phyloP scores from a whole-genome alignment of 768 basidiomycete species.

The Agaricus sinodeliciosus region DNA sequence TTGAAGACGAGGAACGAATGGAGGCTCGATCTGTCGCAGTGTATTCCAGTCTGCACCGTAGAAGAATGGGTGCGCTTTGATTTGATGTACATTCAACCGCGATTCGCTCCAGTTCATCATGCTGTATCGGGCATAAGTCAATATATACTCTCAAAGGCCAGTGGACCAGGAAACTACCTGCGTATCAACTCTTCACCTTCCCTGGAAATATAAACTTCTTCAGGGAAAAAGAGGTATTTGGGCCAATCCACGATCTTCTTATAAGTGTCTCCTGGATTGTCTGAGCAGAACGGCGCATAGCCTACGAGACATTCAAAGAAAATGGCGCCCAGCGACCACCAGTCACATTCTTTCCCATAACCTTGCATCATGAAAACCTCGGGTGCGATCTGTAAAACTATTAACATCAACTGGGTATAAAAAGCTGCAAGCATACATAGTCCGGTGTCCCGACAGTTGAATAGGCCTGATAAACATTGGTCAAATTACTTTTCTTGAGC shows the following conservation, averaged over 20 bases:
- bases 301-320: constrained; percentile 99
- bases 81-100: constrained; percentile 74
- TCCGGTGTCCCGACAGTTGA: constrained; percentile 76
- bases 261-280: constrained; percentile 96
- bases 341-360: constrained; percentile 98
- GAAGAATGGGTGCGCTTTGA: constrained; percentile 93
- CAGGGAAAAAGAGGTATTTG: constrained; percentile 86
- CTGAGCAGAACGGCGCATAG: constrained; percentile 96
- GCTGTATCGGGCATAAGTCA: constrained; percentile 27
- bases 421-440: constrained; percentile 31
- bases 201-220: constrained; percentile 88
- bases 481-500: neutral
- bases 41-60: constrained; percentile 92
- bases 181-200: constrained; percentile 90
- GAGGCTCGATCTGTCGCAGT: constrained; percentile 90
- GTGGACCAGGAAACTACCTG: constrained; percentile 40
- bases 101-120: constrained; percentile 82
- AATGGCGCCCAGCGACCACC: constrained; percentile 99
- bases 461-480: constrained; percentile 58
- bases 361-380: constrained; percentile 97
- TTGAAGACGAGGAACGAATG: constrained; percentile 89
- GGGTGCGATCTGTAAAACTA: constrained; percentile 78
- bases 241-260: constrained; percentile 98
- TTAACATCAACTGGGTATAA: neutral
- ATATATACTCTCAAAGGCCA: neutral